Conservation (phyloP, 495 filamentous ascomycete species). For the Saxophila tyrrhenica region DNA sequence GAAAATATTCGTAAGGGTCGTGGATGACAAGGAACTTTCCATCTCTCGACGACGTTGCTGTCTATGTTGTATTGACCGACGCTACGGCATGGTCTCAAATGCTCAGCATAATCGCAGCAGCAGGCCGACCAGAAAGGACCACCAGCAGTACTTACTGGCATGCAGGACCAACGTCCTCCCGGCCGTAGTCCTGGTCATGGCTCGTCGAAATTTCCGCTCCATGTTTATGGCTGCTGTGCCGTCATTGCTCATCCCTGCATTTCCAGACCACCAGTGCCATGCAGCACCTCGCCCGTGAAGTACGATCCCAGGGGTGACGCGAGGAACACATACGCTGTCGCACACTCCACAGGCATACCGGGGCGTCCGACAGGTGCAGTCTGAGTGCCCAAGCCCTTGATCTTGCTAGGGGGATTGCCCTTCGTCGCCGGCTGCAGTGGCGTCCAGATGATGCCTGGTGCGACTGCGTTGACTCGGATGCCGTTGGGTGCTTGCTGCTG, state of each 20-base stretch:
- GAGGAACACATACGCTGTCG: constrained; percentile 48
- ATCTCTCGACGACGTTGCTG: no score
- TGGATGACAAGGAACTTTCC: no score
- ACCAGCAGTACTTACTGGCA: no score
- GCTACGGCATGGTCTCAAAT: no score
- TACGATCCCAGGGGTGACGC: constrained; percentile 12
- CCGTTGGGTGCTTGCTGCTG: constrained; percentile 42
- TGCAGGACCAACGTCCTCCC: no score
- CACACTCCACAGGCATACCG: constrained; percentile 52
- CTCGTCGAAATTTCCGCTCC: no score
- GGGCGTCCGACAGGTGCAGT: constrained; percentile 38
- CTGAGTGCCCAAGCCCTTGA: constrained; percentile 40
- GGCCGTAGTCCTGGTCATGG: no score
- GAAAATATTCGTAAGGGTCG: no score
- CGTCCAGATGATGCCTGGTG: constrained; percentile 48
- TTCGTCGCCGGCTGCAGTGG: constrained; percentile 46
- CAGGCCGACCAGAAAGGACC: no score
- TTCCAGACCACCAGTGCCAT: constrained; percentile 15
- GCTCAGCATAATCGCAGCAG: no score
- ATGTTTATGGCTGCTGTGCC: no score
- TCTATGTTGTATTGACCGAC: no score
- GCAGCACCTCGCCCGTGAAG: constrained; percentile 15
- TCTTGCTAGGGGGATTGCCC: constrained; percentile 34
- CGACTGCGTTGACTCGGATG: constrained; percentile 51
- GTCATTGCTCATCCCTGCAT: constrained; percentile 11